phyloP scores from a whole-genome alignment of 1,284 basidiomycete species.

The Coniferiporia sulphurascens region DNA sequence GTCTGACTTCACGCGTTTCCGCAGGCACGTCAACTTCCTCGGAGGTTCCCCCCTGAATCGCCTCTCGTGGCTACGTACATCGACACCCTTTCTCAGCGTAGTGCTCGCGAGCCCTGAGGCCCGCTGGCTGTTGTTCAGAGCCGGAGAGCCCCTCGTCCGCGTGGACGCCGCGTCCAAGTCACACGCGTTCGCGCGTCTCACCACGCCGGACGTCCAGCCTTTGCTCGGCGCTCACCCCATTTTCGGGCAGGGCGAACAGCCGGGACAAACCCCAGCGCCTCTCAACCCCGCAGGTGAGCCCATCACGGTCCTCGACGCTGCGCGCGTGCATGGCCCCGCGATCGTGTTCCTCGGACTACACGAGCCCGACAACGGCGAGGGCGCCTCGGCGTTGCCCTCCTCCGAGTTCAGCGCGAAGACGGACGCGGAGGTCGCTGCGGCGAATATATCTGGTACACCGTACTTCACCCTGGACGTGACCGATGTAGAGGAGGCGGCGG shows the following conservation, averaged over 20 bases:
- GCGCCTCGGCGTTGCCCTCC: conserved; percentile 49
- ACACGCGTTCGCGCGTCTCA: conserved; percentile 45
- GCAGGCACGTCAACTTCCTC: conserved; percentile 54
- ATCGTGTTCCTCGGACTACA: conserved; percentile 78
- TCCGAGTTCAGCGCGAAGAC: conserved; percentile 49
- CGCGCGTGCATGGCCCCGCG: conserved; percentile 52
- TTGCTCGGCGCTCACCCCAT: conserved; percentile 44
- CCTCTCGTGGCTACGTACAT: conserved; percentile 78
- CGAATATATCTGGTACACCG: conserved; percentile 65
- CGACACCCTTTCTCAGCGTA: conserved; percentile 66
- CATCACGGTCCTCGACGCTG: conserved; percentile 53
- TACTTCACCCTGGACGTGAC: conserved; percentile 79
- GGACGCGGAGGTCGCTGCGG: conserved; percentile 38
- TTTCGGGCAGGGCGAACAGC: conserved; percentile 62
- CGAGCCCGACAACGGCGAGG: conserved; percentile 45
- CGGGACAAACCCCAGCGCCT: conserved; percentile 35
- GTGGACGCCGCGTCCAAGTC: conserved; percentile 28
- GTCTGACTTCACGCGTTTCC: neutral
- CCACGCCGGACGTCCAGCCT: conserved; percentile 47
- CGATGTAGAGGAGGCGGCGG: conserved; percentile 40
- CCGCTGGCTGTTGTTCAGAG: conserved; percentile 71
- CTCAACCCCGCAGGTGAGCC: conserved; percentile 33
- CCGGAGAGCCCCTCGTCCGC: conserved; percentile 57
- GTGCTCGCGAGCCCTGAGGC: conserved; percentile 54
- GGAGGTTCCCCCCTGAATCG: conserved; percentile 82